Conservation (phyloP, 1,284 basidiomycete species). For the Austroboletus niveus region DNA sequence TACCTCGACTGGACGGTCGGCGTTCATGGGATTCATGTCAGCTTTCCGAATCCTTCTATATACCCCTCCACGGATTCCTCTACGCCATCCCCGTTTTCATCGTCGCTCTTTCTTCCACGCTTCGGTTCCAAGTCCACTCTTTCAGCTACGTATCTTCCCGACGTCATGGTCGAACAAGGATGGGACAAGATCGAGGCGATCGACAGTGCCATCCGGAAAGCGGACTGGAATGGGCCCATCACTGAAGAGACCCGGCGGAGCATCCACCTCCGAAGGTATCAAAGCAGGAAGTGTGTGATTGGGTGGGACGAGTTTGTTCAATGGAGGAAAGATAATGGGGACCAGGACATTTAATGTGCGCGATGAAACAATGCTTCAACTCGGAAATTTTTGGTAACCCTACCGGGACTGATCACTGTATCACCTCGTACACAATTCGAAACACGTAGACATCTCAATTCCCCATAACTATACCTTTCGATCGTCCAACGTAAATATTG, state of each 20-base stretch:
- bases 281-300: slow-evolving; percentile 72
- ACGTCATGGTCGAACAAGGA: slow-evolving; percentile 89
- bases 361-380: neutral
- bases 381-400: slow-evolving; percentile 6
- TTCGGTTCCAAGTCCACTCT: slow-evolving; percentile 59
- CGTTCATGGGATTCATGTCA: slow-evolving; percentile 89
- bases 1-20: slow-evolving; percentile 95
- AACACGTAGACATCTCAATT: neutral
- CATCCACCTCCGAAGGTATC: slow-evolving; percentile 81
- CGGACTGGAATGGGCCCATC: slow-evolving; percentile 83
- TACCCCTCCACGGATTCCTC: slow-evolving; percentile 48
- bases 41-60: slow-evolving; percentile 75
- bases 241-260: slow-evolving; percentile 80
- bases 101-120: slow-evolving; percentile 56
- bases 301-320: slow-evolving; percentile 76
- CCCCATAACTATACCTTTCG: slow-evolving; percentile 4
- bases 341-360: slow-evolving; percentile 25
- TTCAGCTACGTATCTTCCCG: slow-evolving; percentile 92
- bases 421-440: slow-evolving; percentile 5
- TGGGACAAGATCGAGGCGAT: slow-evolving; percentile 91
- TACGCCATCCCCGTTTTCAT: slow-evolving; percentile 67
- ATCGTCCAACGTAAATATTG: slow-evolving; percentile 29
- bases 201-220: slow-evolving; percentile 89
- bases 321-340: slow-evolving; percentile 61
- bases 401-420: slow-evolving; percentile 7